Evolutionary conservation across 768 basidiomycete species (phyloP), one percentile per base, ranked within the genome.

Genomic region (Mycena capillaripes): DNA sequence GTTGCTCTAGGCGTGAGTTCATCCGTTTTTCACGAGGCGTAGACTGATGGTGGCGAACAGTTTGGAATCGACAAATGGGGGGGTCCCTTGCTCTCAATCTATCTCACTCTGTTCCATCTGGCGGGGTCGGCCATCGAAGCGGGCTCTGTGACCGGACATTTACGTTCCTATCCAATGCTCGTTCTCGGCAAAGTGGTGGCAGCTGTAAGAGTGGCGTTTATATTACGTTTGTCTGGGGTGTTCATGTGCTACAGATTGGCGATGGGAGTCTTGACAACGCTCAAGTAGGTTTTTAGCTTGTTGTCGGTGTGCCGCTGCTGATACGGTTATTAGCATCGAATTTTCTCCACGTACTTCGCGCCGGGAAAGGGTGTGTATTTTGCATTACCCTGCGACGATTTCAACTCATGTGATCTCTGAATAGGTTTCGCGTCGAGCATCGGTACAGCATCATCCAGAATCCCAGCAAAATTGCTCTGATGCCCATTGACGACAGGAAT

Each of bases 291-390:
- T 38, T 42, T 42, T 30, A 59, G 58, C 42, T 23, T n/a, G 36
- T 29, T 21, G 40, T 59, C 36, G n/a, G 40, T 42, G 40, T 59
- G 36, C 34, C 40, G 48, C 3, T 42, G 52, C 36, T 56, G 52
- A 53, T 40, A 44, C 32, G 40, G 44, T 36, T 36, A 36, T 56
- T 40, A 65, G 72, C 85, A 86, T 74, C 80, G 84, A 21, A 84
- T 86, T 30, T 84, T 86, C 77, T 81, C 84, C 27, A 84, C 85
- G 8, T 86, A 86, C 75, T 85, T 86, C 60, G 83, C 82, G 4
- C 83, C 83, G 17, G 85, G 85, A n/a, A 78, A 78, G 46, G 85
- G 85, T 63, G 84, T 80, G 27, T 81, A 81, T 69, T 30, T 83
- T 84, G 55, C 81, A 80, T 77, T 40, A 60, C 77, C 63, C 44